These are phyloP conservation scores for Xenosphaeropsis pyriputrescens DNA, from an alignment of 2,329 filamentous ascomycete genomes.

Conservation along the genomic window DNA sequence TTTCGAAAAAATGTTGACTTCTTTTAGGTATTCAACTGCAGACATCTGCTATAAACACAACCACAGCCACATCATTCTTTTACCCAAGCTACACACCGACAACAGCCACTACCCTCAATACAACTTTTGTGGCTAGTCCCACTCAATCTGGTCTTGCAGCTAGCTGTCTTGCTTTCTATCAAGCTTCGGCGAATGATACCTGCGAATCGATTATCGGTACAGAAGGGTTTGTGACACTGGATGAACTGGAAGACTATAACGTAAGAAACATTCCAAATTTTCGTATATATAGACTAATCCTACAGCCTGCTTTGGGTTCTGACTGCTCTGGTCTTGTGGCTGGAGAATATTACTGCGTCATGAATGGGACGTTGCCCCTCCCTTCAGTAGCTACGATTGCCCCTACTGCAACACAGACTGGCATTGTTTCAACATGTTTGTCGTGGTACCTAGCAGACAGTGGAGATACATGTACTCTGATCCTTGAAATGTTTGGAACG, in stretches of 20 bases:
- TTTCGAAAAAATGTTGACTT: neutral
- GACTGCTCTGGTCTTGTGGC: neutral
- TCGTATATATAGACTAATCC: neutral
- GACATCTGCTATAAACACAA: no score
- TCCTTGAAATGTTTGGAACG: conserved; percentile 1
- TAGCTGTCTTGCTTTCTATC: neutral
- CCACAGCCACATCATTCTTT: no score
- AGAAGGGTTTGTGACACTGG: neutral
- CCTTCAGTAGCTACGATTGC: conserved; percentile 1
- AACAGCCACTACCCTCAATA: neutral
- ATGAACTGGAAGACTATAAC: neutral
- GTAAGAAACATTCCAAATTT: neutral
- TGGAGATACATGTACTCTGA: conserved; percentile 1
- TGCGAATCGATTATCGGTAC: neutral
- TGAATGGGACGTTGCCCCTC: conserved; percentile 1
- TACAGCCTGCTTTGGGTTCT: neutral
- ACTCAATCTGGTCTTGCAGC: neutral
- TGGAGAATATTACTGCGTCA: conserved; percentile 2
- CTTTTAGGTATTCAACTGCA: neutral
- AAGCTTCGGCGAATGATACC: neutral
- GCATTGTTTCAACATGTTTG: conserved; percentile 1
- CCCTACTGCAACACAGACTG: conserved; percentile 1
- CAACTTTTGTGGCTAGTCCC: neutral
- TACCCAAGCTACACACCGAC: neutral
- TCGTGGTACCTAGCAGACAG: conserved; percentile 1